A percentile compares a stretch with the other conserved stretches of the same genome.
phyloP scores from a whole-genome alignment of 2,329 filamentous ascomycete species.

The Fusarium verticillioides region DNA sequence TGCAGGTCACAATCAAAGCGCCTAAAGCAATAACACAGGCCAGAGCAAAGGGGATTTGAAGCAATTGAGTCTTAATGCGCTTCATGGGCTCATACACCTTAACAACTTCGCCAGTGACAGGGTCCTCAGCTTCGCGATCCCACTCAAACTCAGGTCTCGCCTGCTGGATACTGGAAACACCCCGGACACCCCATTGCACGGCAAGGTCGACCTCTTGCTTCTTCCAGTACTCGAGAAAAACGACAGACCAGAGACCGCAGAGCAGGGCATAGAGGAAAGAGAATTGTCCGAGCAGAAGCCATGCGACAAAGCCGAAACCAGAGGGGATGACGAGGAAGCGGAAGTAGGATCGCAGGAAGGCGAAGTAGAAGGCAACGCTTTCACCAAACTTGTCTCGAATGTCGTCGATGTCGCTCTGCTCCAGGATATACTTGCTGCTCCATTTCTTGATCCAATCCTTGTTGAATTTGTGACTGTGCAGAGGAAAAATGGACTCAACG shows the following conservation, averaged over 20 bases:
- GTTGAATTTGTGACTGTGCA: constrained; percentile 83
- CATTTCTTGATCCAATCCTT: constrained; percentile 79
- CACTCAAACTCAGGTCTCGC: constrained; percentile 82
- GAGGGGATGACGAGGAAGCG: constrained; percentile 86
- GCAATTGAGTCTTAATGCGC: constrained; percentile 78
- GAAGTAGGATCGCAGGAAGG: constrained; percentile 92
- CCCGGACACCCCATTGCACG: constrained; percentile 88
- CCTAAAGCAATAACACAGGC: constrained; percentile 78
- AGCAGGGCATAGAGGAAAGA: constrained; percentile 82
- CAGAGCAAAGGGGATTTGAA: constrained; percentile 87
- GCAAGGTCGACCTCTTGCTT: constrained; percentile 88
- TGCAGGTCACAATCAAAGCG: constrained; percentile 84
- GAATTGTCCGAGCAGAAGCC: constrained; percentile 86
- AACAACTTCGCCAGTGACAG: constrained; percentile 82
- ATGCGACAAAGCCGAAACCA: constrained; percentile 78
- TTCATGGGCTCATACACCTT: constrained; percentile 81
- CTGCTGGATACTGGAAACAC: constrained; percentile 83
- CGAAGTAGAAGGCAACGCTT: constrained; percentile 93
- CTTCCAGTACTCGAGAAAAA: constrained; percentile 97
- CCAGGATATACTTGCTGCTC: constrained; percentile 76
- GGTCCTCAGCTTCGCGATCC: constrained; percentile 80
- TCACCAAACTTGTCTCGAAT: constrained; percentile 84
- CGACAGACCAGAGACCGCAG: constrained; percentile 85
- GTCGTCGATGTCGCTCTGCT: constrained; percentile 73
- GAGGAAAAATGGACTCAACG: constrained; percentile 78